Conservation (phyloP, 1,139 yeast species). For the Saccharomycopsis hybrid region DNA sequence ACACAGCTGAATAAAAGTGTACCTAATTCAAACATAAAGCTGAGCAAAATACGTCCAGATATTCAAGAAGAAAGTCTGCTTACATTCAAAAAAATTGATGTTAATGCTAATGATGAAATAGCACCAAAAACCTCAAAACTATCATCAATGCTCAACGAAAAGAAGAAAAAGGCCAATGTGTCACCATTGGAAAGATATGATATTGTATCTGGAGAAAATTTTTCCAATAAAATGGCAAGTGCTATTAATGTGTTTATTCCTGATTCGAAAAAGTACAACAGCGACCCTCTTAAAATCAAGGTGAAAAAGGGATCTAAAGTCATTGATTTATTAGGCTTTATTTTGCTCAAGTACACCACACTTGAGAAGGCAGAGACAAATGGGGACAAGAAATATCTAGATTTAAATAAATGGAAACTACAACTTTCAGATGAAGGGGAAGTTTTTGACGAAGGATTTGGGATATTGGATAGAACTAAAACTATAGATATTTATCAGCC, state of each 20-base stretch:
- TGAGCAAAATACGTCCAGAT: not conserved
- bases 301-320: slow-evolving; percentile 44
- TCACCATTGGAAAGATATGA: slow-evolving; percentile 48
- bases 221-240: slow-evolving; percentile 28
- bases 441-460: slow-evolving; percentile 67
- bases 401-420: slow-evolving; percentile 63
- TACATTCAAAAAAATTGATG: slow-evolving; percentile 7
- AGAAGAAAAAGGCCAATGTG: slow-evolving; percentile 29
- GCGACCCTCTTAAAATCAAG: slow-evolving; percentile 29
- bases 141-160: slow-evolving; percentile 27
- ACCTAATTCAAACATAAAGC: slow-evolving; percentile 1
- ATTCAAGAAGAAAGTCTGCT: too few species aligned
- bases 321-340: slow-evolving; percentile 59
- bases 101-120: not conserved
- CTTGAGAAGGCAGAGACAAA: slow-evolving; percentile 21
- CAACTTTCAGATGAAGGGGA: slow-evolving; percentile 76
- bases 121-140: slow-evolving; percentile 28
- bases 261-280: slow-evolving; percentile 25
- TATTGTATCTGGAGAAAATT: slow-evolving; percentile 40
- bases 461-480: slow-evolving; percentile 54
- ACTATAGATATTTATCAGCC: slow-evolving; percentile 54
- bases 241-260: slow-evolving; percentile 33
- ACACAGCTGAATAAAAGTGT: slow-evolving; percentile 14
- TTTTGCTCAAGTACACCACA: slow-evolving; percentile 35
- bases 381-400: slow-evolving; percentile 24